A percentile compares a stretch with the other conserved stretches of the same genome.
Conservation (phyloP, 495 filamentous ascomycete genomes). For the Annulohypoxylon moriforme region DNA sequence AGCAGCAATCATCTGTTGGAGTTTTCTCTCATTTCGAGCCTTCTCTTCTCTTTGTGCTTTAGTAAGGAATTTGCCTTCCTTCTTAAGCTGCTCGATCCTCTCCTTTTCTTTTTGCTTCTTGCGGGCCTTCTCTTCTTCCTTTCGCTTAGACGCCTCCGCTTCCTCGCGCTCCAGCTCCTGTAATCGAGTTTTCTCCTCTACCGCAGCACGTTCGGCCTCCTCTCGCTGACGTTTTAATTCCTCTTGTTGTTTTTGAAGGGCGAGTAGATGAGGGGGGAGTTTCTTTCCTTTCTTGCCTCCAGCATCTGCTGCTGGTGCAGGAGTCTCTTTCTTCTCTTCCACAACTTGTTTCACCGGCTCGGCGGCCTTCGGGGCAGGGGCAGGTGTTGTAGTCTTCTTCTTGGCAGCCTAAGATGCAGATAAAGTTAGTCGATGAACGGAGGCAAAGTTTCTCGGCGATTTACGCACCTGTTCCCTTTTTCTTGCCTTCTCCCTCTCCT, state of each 20-base stretch:
- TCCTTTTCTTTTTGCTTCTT: slow-evolving; percentile 98
- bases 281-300: slow-evolving; percentile 90
- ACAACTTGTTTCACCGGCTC: slow-evolving; percentile 61
- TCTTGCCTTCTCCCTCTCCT: slow-evolving; percentile 92
- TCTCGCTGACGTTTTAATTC: slow-evolving; percentile 77
- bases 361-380: slow-evolving; percentile 56
- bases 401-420: slow-evolving; percentile 66
- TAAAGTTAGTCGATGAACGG: slow-evolving; percentile 28
- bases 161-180: slow-evolving; percentile 75
- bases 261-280: slow-evolving; percentile 79
- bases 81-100: slow-evolving; percentile 94
- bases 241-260: slow-evolving; percentile 94
- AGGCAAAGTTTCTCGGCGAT: neutral
- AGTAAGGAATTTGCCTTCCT: slow-evolving; percentile 93
- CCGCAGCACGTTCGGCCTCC: slow-evolving; percentile 72
- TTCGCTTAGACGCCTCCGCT: slow-evolving; percentile 64
- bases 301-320: slow-evolving; percentile 60
- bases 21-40: slow-evolving; percentile 81
- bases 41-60: slow-evolving; percentile 93
- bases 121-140: slow-evolving; percentile 74
- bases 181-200: slow-evolving; percentile 77
- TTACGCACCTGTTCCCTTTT: slow-evolving; percentile 87
- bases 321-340: slow-evolving; percentile 59
- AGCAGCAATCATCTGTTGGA: slow-evolving; percentile 93
- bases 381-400: slow-evolving; percentile 67